Conservation (phyloP, 345 rosid genomes). For the Adansonia digitata region DNA sequence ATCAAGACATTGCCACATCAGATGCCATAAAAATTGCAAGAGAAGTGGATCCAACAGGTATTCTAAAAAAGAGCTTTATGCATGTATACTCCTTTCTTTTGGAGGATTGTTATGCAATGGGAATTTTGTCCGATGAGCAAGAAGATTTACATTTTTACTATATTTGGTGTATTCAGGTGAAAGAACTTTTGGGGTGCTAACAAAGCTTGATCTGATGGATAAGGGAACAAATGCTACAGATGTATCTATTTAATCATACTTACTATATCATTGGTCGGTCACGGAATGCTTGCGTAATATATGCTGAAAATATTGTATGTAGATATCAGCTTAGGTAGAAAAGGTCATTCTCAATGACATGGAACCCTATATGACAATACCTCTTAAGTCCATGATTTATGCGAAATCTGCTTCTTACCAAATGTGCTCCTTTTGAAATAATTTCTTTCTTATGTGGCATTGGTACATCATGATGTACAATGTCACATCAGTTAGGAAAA, state of each 20-base stretch:
- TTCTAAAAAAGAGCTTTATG: conserved; percentile 10
- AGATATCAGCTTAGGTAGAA: neutral
- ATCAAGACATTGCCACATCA: conserved; percentile 99
- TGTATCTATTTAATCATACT: conserved; percentile 36
- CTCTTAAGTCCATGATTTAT: neutral
- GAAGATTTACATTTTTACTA: conserved; percentile 7
- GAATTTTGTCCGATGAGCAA: neutral
- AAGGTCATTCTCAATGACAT: neutral
- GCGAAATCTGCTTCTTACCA: neutral
- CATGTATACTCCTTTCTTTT: neutral
- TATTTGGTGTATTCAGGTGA: conserved; percentile 53
- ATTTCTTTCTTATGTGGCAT: neutral
- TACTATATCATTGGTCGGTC: conserved; percentile 4
- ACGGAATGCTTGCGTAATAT: conserved; percentile 14
- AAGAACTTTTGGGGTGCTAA: conserved; percentile 94
- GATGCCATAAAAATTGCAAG: conserved; percentile 99
- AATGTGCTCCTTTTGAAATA: neutral
- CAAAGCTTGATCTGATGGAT: conserved; percentile 99
- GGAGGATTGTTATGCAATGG: neutral
- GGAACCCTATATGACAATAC: neutral
- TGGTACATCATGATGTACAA: neutral
- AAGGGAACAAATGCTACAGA: conserved; percentile 94
- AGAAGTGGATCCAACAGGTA: conserved; percentile 99
- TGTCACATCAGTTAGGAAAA: neutral
- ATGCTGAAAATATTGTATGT: neutral